Percentiles rank a stretch among this genome's conserved stretches.
These are phyloP conservation scores for Fusarium sp. DNA, from an alignment of 2,329 filamentous ascomycete species.

Conservation along the genomic window DNA sequence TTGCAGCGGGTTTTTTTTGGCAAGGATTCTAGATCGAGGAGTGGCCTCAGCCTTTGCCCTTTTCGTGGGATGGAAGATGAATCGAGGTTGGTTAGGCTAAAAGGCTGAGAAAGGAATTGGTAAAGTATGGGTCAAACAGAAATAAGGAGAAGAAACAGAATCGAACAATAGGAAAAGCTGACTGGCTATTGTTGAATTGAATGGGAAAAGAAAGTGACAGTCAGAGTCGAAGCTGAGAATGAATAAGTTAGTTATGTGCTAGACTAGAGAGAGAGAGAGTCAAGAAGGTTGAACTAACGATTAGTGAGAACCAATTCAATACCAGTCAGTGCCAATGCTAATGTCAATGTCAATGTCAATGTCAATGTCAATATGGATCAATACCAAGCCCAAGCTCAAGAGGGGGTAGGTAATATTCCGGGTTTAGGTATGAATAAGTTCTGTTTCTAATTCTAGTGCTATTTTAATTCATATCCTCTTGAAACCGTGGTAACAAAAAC, in stretches of 20 bases:
- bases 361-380: not conserved
- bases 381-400: not conserved
- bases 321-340: not conserved
- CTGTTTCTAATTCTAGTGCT: too few relatives aligned
- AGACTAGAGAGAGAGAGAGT: slow-evolving; percentile 1
- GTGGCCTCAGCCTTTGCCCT: slow-evolving; percentile 47
- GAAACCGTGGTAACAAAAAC: not conserved
- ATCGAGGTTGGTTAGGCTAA: slow-evolving; percentile 9
- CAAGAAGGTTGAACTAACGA: slow-evolving; percentile 18
- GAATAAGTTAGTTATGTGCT: slow-evolving; percentile 16
- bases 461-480: not conserved
- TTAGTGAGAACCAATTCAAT: not conserved
- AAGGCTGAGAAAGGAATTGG: slow-evolving; percentile 3
- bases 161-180: slow-evolving; percentile 7
- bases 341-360: not conserved
- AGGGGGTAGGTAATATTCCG: not conserved
- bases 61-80: slow-evolving; percentile 35
- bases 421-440: not conserved
- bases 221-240: slow-evolving; percentile 1
- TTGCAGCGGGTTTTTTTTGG: slow-evolving; percentile 34
- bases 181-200: slow-evolving; percentile 13
- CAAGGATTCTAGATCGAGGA: slow-evolving; percentile 47
- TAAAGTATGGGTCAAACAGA: slow-evolving; percentile 1
- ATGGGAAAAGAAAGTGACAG: slow-evolving; percentile 11
- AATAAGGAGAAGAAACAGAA: slow-evolving; percentile 1